A percentile compares a stretch with the other conserved stretches of the same genome.
Conservation (phyloP, 2,329 filamentous ascomycete species). For the Dactylellina cionopaga region DNA sequence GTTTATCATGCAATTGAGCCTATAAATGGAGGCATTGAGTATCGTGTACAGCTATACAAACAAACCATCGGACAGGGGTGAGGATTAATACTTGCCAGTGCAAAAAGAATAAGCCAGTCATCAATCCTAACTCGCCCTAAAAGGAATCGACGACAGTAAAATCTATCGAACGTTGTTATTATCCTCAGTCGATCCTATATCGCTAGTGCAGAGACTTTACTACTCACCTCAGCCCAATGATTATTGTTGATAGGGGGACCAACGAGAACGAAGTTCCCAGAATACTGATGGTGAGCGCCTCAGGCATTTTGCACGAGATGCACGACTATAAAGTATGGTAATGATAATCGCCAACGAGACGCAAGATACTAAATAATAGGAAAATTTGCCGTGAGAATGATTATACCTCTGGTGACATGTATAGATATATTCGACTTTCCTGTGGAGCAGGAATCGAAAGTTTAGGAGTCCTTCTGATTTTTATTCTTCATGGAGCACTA, state of each 20-base stretch:
- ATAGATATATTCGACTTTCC: slow-evolving; percentile 40
- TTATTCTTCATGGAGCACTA: slow-evolving; percentile 9
- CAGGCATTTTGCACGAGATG: slow-evolving; percentile 25
- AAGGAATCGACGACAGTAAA: slow-evolving; percentile 56
- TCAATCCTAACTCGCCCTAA: slow-evolving; percentile 57
- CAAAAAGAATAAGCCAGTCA: slow-evolving; percentile 60
- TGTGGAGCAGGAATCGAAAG: slow-evolving; percentile 37
- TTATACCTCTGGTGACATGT: slow-evolving; percentile 46
- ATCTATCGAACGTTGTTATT: slow-evolving; percentile 48
- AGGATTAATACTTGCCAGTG: slow-evolving; percentile 48
- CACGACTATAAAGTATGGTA: slow-evolving; percentile 22
- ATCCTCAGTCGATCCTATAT: slow-evolving; percentile 40
- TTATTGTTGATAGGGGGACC: slow-evolving; percentile 54
- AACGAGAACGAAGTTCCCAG: slow-evolving; percentile 55
- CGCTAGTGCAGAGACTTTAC: slow-evolving; percentile 45
- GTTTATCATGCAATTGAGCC: not conserved
- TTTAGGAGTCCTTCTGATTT: slow-evolving; percentile 39
- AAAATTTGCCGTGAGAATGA: slow-evolving; percentile 45
- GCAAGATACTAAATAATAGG: slow-evolving; percentile 41
- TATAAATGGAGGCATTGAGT: not conserved
- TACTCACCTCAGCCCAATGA: slow-evolving; percentile 55
- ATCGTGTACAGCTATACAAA: not conserved
- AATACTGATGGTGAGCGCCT: slow-evolving; percentile 31
- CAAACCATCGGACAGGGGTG: too few relatives aligned
- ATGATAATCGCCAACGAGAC: slow-evolving; percentile 43